phyloP scores from a whole-genome alignment of 768 basidiomycete species.

The Hygrophorus pudorinus region DNA sequence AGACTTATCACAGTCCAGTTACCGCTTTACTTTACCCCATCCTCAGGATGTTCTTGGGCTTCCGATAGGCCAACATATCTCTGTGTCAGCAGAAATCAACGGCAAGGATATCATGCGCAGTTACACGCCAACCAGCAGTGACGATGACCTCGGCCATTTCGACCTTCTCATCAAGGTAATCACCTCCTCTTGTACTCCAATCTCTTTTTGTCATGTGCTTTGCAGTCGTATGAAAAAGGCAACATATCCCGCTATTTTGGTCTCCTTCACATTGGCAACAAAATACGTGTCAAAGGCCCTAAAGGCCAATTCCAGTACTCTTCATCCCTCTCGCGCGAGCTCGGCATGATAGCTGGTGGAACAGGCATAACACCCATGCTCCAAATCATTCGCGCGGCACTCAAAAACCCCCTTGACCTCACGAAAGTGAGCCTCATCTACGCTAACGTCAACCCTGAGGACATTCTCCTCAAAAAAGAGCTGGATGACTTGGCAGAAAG shows the following conservation, averaged over 20 bases:
- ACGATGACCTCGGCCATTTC: conserved; percentile 89
- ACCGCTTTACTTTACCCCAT: conserved; percentile 81
- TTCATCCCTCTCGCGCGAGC: conserved; percentile 57
- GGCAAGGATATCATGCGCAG: conserved; percentile 86
- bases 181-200: background rate
- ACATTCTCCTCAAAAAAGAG: conserved; percentile 86
- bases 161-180: conserved; percentile 93
- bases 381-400: conserved; percentile 90
- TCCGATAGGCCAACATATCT: conserved; percentile 95
- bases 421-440: conserved; percentile 87
- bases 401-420: conserved; percentile 79
- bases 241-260: conserved; percentile 89
- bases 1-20: conserved; percentile 35
- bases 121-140: conserved; percentile 93
- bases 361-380: conserved; percentile 99
- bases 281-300: conserved; percentile 86
- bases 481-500: conserved; percentile 66
- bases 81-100: conserved; percentile 80
- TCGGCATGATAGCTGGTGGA: conserved; percentile 98
- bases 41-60: conserved; percentile 77
- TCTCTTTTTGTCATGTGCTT: conserved; percentile 5
- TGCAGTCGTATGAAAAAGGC: conserved; percentile 92
- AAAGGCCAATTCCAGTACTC: conserved; percentile 90
- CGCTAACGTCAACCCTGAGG: conserved; percentile 88
- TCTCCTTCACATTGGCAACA: conserved; percentile 79